Conservation (phyloP, 805 yeast genomes). For the Saturnispora bothae region DNA sequence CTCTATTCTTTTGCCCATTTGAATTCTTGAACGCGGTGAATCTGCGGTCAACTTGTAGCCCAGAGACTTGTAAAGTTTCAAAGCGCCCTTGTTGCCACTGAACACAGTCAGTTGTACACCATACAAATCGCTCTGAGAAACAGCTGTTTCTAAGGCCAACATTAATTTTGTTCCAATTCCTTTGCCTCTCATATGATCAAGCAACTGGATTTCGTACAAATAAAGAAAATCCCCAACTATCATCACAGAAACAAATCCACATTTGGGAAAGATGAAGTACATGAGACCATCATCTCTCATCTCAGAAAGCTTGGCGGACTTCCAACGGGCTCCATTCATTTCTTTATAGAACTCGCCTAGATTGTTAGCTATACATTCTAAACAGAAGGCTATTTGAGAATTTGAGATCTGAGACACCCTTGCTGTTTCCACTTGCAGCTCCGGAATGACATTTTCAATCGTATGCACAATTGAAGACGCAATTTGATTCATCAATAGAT, state of each 20-base stretch:
- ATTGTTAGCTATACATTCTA: constrained; percentile 19
- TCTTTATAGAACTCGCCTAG: constrained; percentile 19
- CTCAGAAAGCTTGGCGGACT: constrained; percentile 32
- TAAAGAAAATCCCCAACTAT: constrained; percentile 38
- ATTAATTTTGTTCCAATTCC: constrained; percentile 28
- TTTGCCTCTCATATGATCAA: constrained; percentile 25
- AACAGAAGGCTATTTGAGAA: too few relatives aligned
- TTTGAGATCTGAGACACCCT: too few relatives aligned
- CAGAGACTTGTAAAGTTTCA: constrained; percentile 7
- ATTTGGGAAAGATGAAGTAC: constrained; percentile 29
- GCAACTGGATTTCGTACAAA: constrained; percentile 47
- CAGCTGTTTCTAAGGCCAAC: constrained; percentile 3
- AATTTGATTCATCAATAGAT: too few relatives aligned
- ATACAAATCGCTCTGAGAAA: neutral
- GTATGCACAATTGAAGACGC: too few relatives aligned
- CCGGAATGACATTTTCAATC: too few relatives aligned
- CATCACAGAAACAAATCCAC: constrained; percentile 38
- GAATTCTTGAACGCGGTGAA: constrained; percentile 5
- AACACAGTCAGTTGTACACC: constrained; percentile 11
- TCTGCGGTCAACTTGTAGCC: constrained; percentile 3
- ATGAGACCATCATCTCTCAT: constrained; percentile 39
- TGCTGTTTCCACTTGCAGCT: too few relatives aligned
- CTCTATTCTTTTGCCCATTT: constrained; percentile 7
- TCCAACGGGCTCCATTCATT: constrained; percentile 33
- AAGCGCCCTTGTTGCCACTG: constrained; percentile 8